Conservation (phyloP, 1,139 yeast genomes). For the Diutina scorzettiae region DNA sequence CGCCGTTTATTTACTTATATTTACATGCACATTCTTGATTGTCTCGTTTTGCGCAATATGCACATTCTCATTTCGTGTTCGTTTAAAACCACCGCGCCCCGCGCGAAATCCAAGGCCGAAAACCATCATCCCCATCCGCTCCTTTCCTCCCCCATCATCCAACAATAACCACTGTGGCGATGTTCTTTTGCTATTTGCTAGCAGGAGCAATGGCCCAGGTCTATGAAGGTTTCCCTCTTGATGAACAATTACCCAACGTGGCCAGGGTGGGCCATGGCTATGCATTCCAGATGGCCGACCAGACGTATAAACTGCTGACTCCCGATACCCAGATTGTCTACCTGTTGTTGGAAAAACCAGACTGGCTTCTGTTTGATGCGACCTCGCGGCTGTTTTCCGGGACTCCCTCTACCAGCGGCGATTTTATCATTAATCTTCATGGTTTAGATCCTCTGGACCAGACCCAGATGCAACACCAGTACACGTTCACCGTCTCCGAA, state of each 20-base stretch:
- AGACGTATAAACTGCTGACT: constrained; percentile 50
- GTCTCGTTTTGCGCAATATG: too few species aligned
- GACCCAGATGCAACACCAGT: constrained; percentile 31
- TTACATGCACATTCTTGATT: too few species aligned
- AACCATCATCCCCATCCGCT: too few species aligned
- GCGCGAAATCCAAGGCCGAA: too few species aligned
- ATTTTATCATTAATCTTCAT: constrained; percentile 35
- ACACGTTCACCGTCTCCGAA: constrained; percentile 48
- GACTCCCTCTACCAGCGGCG: constrained; percentile 42
- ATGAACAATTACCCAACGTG: constrained; percentile 76
- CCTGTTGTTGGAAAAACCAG: constrained; percentile 47
- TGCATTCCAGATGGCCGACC: constrained; percentile 55
- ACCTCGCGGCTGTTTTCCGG: constrained; percentile 55
- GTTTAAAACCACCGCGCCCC: too few species aligned
- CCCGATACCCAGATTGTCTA: constrained; percentile 34
- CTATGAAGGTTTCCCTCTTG: constrained; percentile 66
- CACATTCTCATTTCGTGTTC: too few species aligned
- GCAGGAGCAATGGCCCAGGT: too few species aligned
- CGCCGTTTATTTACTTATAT: too few species aligned
- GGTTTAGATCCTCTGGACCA: constrained; percentile 53
- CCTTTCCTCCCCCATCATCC: too few species aligned
- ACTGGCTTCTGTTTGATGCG: constrained; percentile 69
- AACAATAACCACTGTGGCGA: too few species aligned
- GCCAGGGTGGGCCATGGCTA: constrained; percentile 60
- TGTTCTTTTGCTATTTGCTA: too few species aligned